Evolutionary conservation across 371 early-diverging fungal species (phyloP).

Genomic region (Choanephora cucurbitarum): DNA sequence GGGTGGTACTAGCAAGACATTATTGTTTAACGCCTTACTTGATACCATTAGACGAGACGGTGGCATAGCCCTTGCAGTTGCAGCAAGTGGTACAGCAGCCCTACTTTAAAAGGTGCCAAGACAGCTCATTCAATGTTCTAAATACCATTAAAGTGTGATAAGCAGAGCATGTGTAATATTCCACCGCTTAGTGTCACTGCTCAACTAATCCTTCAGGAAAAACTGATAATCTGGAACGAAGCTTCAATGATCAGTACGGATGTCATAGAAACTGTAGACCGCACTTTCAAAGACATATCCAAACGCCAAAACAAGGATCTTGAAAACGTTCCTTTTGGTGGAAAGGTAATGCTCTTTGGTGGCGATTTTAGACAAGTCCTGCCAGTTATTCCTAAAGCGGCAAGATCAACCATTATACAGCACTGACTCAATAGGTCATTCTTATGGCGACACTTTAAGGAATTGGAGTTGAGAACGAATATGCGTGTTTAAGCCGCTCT

Average conservation of each 20-base stretch:
- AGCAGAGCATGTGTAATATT: conserved; percentile 17
- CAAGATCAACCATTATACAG: conserved; percentile 7
- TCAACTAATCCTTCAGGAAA: conserved; percentile 5
- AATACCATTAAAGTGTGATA: conserved; percentile 20
- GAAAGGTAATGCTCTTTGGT: conserved; percentile 24
- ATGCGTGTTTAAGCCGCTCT: conserved; percentile 18
- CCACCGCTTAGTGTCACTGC: conserved; percentile 5
- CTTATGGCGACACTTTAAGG: conserved; percentile 2
- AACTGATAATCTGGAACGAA: conserved; percentile 39
- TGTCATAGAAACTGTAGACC: conserved; percentile 27
- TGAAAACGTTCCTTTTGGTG: conserved; percentile 29
- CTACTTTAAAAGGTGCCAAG: conserved; percentile 29
- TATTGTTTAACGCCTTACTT: conserved; percentile 8
- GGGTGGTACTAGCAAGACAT: conserved; percentile 15
- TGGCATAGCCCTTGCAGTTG: conserved; percentile 12
- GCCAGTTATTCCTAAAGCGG: conserved; percentile 18
- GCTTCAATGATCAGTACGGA: too few relatives aligned
- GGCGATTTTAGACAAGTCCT: too few relatives aligned
- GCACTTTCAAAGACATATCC: conserved; percentile 25
- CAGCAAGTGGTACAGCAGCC: conserved; percentile 32
- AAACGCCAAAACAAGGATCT: conserved; percentile 3
- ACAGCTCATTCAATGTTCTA: conserved; percentile 31
- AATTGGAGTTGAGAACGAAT: neutral
- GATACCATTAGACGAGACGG: conserved; percentile 1
- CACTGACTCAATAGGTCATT: neutral